A percentile compares a stretch with the other conserved stretches of the same genome.
These are phyloP conservation scores for Rhodofomes roseus DNA, from an alignment of 1,284 basidiomycete genomes.

Conservation along the genomic window DNA sequence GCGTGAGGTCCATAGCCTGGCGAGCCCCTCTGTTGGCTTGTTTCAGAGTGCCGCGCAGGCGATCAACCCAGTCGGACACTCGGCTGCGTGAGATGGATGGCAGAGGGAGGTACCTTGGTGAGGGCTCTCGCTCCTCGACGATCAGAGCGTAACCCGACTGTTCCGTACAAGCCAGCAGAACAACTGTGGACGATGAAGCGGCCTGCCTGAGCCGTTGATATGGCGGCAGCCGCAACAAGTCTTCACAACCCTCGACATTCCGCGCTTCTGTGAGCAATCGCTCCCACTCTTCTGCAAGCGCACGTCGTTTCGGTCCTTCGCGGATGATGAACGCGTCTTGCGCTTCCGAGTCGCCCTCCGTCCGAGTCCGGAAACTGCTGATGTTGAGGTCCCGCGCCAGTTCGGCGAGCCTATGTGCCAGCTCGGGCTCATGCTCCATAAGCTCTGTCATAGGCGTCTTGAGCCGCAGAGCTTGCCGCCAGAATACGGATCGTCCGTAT, in stretches of 20 bases:
- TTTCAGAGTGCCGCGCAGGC: background rate
- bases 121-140: background rate
- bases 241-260: background rate
- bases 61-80: background rate
- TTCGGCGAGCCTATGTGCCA: background rate
- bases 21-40: background rate
- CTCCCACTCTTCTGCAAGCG: background rate
- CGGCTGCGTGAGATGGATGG: background rate
- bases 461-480: background rate
- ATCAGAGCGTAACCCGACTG: background rate
- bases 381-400: background rate
- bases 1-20: background rate
- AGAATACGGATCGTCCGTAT: background rate
- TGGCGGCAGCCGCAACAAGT: background rate
- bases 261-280: background rate
- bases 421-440: background rate
- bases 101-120: background rate
- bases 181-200: background rate
- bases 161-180: background rate
- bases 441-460: background rate
- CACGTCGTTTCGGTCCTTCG: background rate
- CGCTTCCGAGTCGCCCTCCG: background rate
- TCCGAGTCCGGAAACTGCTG: background rate
- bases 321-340: background rate
- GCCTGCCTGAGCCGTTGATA: background rate